A percentile compares a stretch with the other conserved stretches of the same genome.
Conservation (phyloP, 2,329 filamentous ascomycete genomes). For the Capronia coronata region DNA sequence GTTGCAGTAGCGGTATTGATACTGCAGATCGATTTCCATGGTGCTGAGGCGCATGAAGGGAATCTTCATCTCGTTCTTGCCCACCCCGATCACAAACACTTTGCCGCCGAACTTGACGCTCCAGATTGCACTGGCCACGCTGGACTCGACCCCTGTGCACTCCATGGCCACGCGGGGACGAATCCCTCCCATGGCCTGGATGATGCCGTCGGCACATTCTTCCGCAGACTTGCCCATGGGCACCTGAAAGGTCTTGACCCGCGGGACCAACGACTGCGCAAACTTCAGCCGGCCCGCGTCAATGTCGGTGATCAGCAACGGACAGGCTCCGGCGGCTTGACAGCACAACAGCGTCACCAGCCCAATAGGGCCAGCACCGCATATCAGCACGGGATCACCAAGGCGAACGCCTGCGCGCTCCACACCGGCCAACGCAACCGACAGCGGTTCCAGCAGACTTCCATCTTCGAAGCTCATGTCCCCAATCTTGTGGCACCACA, state of each 20-base stretch:
- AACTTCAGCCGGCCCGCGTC: conserved; percentile 78
- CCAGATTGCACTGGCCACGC: conserved; percentile 79
- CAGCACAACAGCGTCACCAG: conserved; percentile 80
- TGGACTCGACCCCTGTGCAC: conserved; percentile 91
- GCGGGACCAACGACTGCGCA: conserved; percentile 74
- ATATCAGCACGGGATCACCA: conserved; percentile 81
- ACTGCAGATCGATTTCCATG: conserved; percentile 87
- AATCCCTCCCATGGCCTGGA: conserved; percentile 65
- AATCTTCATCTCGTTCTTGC: conserved; percentile 89
- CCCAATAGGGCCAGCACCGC: conserved; percentile 89
- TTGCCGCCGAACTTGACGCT: conserved; percentile 91
- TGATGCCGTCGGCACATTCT: conserved; percentile 62
- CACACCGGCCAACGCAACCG: conserved; percentile 80
- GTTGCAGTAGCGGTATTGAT: conserved; percentile 95
- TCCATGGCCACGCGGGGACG: conserved; percentile 80
- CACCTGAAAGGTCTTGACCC: conserved; percentile 63
- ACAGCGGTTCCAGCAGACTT: conserved; percentile 81
- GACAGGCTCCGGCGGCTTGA: conserved; percentile 78
- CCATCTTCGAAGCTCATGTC: conserved; percentile 89
- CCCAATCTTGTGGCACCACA: conserved; percentile 95
- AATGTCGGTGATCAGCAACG: conserved; percentile 90
- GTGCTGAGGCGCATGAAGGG: conserved; percentile 92
- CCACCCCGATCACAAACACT: conserved; percentile 93
- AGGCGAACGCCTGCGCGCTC: conserved; percentile 73
- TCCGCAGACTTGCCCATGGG: conserved; percentile 48